Conservation (phyloP, 441 rosid genomes). For the Biscutella auriculata region DNA sequence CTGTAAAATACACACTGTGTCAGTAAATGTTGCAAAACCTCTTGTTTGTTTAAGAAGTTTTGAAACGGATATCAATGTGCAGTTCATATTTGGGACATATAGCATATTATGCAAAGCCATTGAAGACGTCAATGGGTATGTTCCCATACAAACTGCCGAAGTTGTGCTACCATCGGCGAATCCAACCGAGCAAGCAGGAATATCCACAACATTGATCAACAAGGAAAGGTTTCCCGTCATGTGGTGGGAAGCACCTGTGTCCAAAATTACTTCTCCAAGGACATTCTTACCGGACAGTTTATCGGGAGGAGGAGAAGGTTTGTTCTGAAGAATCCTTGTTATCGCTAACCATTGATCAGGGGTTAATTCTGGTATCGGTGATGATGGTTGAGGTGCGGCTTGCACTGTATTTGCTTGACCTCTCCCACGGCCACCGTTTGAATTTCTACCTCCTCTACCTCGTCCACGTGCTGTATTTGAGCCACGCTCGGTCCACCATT, state of each 20-base stretch:
- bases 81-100: not conserved
- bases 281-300: not conserved
- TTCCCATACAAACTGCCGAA: not conserved
- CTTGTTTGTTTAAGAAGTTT: not conserved
- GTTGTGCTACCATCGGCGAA: not conserved
- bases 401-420: too few species aligned
- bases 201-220: not conserved
- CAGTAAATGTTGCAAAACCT: not conserved
- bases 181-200: not conserved
- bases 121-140: rapidly evolving
- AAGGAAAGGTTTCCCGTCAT: not conserved
- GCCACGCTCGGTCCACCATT: too few species aligned
- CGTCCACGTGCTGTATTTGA: too few species aligned
- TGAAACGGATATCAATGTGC: not conserved
- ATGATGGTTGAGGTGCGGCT: too few species aligned
- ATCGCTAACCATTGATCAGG: too few species aligned
- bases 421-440: too few species aligned
- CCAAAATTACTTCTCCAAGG: not conserved
- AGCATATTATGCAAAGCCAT: not conserved
- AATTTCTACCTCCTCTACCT: too few species aligned
- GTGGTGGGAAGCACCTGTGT: not conserved
- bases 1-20: not conserved
- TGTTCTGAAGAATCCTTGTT: too few species aligned
- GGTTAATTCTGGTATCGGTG: too few species aligned
- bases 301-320: not conserved